A percentile compares a stretch with the other conserved stretches of the same genome.
Conservation (phyloP, 108 stramenopile genomes). For the Epithemia pelagica region DNA sequence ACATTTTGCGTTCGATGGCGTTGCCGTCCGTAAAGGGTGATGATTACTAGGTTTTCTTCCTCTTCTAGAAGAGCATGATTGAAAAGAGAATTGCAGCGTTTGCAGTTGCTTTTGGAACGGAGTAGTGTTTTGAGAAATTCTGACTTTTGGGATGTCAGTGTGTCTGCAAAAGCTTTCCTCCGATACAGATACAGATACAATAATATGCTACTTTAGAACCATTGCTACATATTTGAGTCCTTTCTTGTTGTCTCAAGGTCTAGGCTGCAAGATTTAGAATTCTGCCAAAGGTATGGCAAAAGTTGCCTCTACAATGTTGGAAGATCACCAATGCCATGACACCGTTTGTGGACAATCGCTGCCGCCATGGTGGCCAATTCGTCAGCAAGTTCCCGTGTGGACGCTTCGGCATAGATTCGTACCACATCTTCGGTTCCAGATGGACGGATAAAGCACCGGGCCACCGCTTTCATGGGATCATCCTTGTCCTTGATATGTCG, state of each 20-base stretch:
- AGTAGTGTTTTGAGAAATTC: too few relatives aligned
- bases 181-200: too few relatives aligned
- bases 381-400: conserved; percentile 58
- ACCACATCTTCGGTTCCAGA: conserved; percentile 99
- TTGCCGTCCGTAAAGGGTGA: not conserved
- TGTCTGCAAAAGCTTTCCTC: too few relatives aligned
- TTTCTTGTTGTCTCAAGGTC: too few relatives aligned
- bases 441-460: conserved; percentile 93
- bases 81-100: not conserved
- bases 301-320: conserved; percentile 21
- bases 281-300: too few relatives aligned
- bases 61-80: not conserved
- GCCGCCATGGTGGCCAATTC: conserved; percentile 61
- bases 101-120: not conserved
- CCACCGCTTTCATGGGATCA: not conserved
- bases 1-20: not conserved
- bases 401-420: conserved; percentile 96
- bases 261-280: too few relatives aligned
- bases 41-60: too few relatives aligned
- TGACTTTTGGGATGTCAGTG: too few relatives aligned
- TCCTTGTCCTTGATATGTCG: conserved; percentile 1
- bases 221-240: too few relatives aligned
- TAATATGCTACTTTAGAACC: too few relatives aligned
- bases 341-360: conserved; percentile 53
- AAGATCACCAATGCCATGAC: conserved; percentile 62